Base-by-base conservation (phyloP, 1,139 yeast species). In the Barnettozyma hawaiiensis region DNA sequence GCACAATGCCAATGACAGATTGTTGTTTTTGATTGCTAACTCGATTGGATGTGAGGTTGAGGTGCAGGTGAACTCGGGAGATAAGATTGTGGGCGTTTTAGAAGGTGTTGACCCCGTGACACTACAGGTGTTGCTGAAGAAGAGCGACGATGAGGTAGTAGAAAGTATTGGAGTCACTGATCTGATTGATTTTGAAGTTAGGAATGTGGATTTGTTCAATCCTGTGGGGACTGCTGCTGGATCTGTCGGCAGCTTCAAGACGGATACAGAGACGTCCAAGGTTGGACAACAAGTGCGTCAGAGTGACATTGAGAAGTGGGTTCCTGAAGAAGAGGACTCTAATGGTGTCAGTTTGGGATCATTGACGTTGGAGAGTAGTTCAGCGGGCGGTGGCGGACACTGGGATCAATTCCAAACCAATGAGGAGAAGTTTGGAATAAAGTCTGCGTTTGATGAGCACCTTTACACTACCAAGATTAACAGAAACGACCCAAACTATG, bases 331-430 rank as follows among this genome's bases (percentile, higher is more conserved):
- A 11, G 70, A 61, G 26, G 62, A 58, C 31, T n/a, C 7, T 14
- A 50, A 41, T 23, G 48, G 47, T 8, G 37, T 56, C 16, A 47
- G 60, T 10, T 41, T 66, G 14, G 66, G 63, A 27, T 67, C 63
- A 23, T 62, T 75, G 42, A 52, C 65, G 1, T 66, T 80, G 36
- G 83, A 74, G 37, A 78, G 71, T 40, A 62, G 65, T 37, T 46
- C 55, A 11, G 47, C 54, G 3, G 54, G 58, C n/a, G 53, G 59
- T 4, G 54, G 58, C n/a, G 53, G 59, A 7, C 35, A 19, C 26
- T 92, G 97, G 97, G 97, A 92, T 64, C 99, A 92, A 65, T 92
- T 92, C 66, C 85, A 86, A 44, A 95, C 79, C 15, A 92, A 94
- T 63, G 83, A 86, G 62, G 76, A 78, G 50, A 84, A 85, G 64